Base-by-base conservation (phyloP, 805 yeast species). In the Groenewaldozyma tartarivorans region DNA sequence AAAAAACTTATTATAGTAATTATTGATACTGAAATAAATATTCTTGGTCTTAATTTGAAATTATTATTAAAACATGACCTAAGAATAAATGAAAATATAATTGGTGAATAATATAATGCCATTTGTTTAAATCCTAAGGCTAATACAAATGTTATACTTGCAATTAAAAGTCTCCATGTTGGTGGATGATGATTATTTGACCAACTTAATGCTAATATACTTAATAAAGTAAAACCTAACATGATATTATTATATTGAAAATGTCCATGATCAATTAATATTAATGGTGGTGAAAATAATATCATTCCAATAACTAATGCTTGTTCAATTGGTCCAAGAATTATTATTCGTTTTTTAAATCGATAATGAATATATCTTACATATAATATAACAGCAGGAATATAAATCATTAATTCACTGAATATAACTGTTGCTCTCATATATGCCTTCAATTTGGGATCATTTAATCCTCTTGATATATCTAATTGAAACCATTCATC, bases 251-350 rank as follows among this genome's bases (percentile, higher is more conserved):
- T 94, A 62, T 77, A 90, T 63, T 94, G 98, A 64, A 92, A 92
- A 62, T 92, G 98, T 4, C 98, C 98, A 61, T 92, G 96, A 57
- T 92, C 99, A 36, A 92, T 78, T 43, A 92, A 68, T 34, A 83
- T 71, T 45, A 90, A 66, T 2, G 83, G 70, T 0, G 98, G 96
- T 58, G 85, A 94, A 56, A 80, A 76, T 26, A 92, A 58, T n/a
- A 92, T 77, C 15, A 87, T 77, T 1, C 86, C 80, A 0, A 86
- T 75, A 13, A 82, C 77, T 20, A 81, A 71, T 11, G 82, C 76
- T 57, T 84, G 94, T 52, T 82, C 85, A 53, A 84, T 74, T 31
- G 90, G 71, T 2, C 79, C 71, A 45, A 66, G 64, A 9, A 7
- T 13, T 24, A 7, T 13, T 13, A 9, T 13, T 9, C 13, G 29